Evolutionary conservation across 2,329 filamentous ascomycete genomes (phyloP), one percentile per base, ranked within the genome.

Genomic region (Phyllosticta paracitricarpa): DNA sequence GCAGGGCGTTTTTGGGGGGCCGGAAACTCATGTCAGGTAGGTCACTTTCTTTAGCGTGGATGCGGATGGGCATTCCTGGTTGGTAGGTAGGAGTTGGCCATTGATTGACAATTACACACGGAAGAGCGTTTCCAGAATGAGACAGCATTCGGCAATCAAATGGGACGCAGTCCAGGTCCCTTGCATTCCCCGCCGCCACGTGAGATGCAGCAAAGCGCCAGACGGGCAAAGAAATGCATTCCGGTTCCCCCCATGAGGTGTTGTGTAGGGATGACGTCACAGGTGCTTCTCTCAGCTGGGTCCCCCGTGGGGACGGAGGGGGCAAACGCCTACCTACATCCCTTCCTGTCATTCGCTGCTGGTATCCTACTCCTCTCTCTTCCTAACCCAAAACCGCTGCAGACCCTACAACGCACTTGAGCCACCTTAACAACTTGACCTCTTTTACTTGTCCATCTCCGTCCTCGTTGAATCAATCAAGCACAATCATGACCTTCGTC

Each of bases 401-500:
- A 30, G 28, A 30, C 3, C 28, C 9, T 4, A 7, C 28, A 30
- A 30, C 28, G 28, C 28, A 30, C 28, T 30, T 30, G 28, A 7
- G 6, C 9, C 28, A 30, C 28, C 28, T 30, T 30, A 8, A 30
- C 28, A 30, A 5, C 5, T 30, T 6, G 5, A 5, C 28, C 28
- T 30, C 33, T 40, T 40, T 17, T 10, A 22, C 19, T 22, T 22
- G 19, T 22, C 19, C 19, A 22, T 22, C 19, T 22, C 19, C 19
- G 19, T 22, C 19, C 1, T 22, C 19, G 19, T 22, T 22, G 19
- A 40, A 35, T 12, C 33, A 35, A 7, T 17, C 10, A 17, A 40
- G 33, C 10, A 25, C 63, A 56, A 59, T 7, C 24, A 75, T 75
- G 73, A 67, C 68, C 51, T 67, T 70, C 63, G 61, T 73, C 30